phyloP scores from a whole-genome alignment of 2,329 filamentous ascomycete genomes.

The Simplicillium sp. region DNA sequence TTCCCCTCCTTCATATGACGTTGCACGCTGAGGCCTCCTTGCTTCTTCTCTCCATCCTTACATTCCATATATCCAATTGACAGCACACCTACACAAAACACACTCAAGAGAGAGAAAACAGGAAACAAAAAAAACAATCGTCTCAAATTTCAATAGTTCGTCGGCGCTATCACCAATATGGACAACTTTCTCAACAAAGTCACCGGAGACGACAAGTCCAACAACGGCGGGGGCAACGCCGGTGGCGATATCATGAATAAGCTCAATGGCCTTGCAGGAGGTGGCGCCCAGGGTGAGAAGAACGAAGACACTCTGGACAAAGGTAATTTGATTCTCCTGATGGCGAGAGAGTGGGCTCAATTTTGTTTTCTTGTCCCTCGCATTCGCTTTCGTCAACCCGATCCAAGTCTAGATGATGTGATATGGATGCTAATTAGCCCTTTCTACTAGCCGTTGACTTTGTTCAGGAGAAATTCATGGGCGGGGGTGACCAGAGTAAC shows the following conservation, averaged over 20 bases:
- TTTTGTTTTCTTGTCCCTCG: too few species aligned
- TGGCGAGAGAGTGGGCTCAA: too few species aligned
- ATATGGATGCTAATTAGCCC: not conserved
- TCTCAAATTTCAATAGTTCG: not conserved
- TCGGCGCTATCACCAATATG: not conserved
- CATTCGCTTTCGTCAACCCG: not conserved
- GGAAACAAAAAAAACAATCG: too few species aligned
- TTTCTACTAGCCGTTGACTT: constrained; percentile 56
- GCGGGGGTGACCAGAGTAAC: constrained; percentile 61
- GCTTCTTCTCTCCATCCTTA: too few species aligned
- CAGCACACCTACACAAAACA: too few species aligned
- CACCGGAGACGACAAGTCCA: constrained; percentile 1
- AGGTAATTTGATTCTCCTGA: not conserved
- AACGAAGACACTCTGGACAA: constrained; percentile 4
- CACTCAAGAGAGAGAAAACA: too few species aligned
- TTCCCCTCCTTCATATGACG: too few species aligned
- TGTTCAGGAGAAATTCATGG: constrained; percentile 67
- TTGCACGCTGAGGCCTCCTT: too few species aligned
- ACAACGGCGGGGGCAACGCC: constrained; percentile 1
- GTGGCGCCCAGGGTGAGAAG: constrained; percentile 2
- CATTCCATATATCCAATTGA: too few species aligned
- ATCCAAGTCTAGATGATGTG: not conserved
- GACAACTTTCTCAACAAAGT: constrained; percentile 1
- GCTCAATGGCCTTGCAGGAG: constrained; percentile 3
- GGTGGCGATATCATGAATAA: not conserved